Conservation (phyloP, 306 rosid genomes). For the Castanospermum australe region DNA sequence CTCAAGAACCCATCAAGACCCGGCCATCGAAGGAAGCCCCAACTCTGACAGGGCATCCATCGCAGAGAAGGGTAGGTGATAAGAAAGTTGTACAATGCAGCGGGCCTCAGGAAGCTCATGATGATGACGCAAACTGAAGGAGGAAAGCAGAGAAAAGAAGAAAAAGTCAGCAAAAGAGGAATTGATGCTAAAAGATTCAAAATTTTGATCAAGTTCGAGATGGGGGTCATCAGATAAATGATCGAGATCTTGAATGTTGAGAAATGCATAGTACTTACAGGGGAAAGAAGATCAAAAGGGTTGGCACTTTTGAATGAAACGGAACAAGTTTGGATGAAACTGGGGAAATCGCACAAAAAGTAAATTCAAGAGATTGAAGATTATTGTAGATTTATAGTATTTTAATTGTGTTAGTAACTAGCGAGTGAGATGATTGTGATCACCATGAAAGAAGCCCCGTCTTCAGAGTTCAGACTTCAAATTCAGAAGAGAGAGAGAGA, state of each 20-base stretch:
- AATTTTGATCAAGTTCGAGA: not conserved
- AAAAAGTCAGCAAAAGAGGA: not conserved
- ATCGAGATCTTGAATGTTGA: not conserved
- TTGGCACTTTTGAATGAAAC: not conserved
- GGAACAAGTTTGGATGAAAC: not conserved
- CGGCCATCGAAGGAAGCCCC: slow-evolving; percentile 82
- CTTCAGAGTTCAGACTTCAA: not conserved
- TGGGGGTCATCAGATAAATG: not conserved
- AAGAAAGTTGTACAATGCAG: slow-evolving; percentile 47
- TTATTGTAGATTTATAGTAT: not conserved
- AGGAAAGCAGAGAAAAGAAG: not conserved
- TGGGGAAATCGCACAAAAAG: not conserved
- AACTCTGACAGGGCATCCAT: slow-evolving; percentile 84
- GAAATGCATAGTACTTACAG: not conserved
- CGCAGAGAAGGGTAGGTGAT: slow-evolving; percentile 42
- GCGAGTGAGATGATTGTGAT: not conserved
- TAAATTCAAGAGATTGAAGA: not conserved
- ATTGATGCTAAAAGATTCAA: not conserved
- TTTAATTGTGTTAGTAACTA: not conserved
- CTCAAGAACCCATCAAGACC: slow-evolving; percentile 75
- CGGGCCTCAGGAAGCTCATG: slow-evolving; percentile 79
- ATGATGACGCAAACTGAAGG: slow-evolving; percentile 15
- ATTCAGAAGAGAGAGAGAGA: not conserved
- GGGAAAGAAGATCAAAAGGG: not conserved
- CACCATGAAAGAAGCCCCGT: slow-evolving; percentile 20